Percentiles rank a stretch among this genome's conserved stretches.
phyloP scores from a whole-genome alignment of 192 early-diverging fungal species.

The Dimargaris verticillata region DNA sequence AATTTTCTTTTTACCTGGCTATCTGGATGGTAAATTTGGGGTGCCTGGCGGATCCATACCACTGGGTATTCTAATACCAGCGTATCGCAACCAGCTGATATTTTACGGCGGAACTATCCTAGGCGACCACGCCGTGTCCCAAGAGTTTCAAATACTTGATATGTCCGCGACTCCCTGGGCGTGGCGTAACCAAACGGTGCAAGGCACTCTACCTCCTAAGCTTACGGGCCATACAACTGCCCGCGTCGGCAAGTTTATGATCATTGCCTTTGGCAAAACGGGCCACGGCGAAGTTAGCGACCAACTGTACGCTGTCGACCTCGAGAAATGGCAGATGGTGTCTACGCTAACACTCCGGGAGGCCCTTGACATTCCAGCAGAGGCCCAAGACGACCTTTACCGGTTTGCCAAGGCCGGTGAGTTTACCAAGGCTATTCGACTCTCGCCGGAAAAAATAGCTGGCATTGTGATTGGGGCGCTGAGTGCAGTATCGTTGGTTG shows the following conservation, averaged over 20 bases:
- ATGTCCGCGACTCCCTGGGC: not conserved
- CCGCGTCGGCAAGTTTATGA: not conserved
- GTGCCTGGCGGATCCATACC: no score
- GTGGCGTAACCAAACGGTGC: not conserved
- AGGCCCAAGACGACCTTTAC: not conserved
- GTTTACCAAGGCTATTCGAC: no score
- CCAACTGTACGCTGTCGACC: not conserved
- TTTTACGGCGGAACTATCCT: not conserved
- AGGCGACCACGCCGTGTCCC: not conserved
- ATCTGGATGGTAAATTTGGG: no score
- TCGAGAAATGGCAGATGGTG: not conserved
- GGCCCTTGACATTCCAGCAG: not conserved
- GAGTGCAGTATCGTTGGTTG: not conserved
- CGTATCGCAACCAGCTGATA: not conserved
- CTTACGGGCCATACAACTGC: not conserved
- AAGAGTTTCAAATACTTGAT: slow-evolving; percentile 1
- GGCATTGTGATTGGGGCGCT: not conserved
- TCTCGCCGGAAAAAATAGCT: not conserved
- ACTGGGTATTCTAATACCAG: no score
- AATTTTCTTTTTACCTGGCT: no score
- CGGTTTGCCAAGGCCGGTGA: not conserved
- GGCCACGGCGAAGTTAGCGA: not conserved
- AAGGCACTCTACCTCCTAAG: no score
- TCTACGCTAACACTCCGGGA: not conserved
- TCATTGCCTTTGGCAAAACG: slow-evolving; percentile 2